Evolutionary conservation across 305 asterid species (phyloP), one percentile per base, ranked within the genome.

Genomic region (Fraxinus velutina): DNA sequence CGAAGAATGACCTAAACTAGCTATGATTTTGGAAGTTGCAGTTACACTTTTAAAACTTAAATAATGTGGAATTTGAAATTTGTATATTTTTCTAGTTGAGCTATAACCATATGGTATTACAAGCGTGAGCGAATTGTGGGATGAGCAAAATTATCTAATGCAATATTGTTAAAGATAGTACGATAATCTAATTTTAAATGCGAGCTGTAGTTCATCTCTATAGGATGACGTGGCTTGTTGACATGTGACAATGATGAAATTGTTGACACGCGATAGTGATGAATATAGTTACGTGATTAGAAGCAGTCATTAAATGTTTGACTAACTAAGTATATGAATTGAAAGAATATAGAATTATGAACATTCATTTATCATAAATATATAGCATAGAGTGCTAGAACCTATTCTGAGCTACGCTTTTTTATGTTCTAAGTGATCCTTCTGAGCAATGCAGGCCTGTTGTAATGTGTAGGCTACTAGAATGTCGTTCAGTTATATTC

Each of bases 241-340:
- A 24, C 73, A 12, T 7, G 19, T 13, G 57, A 47, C 19, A 15
- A 15, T 47, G 60, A 44, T 44, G 55, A 12, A 0, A 44, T 44
- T 0, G 55, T 44, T 44, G 55, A 47, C 19, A 13, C 3, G 1
- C 5, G 22, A 7, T 72, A 1, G 83, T 82, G 75, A 75, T 42
- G 47, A 21, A 21, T 71, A 21, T 70, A 70, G 22, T 77, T 55
- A 27, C 39, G 72, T 80, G 80, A 81, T 79, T n/a, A 75, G 77
- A 81, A 82, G 64, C 72, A 75, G 79, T 76, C 79, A 17, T 24
- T 71, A 75, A 64, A 72, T 84, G 60, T 73, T 84, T 75, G 85
- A 79, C 42, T 81, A 8, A 8, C 12, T 24, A 29, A 66, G 10
- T 66, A 10, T 66, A 66, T 27, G 73, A 60, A 50, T 50, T 57